Evolutionary conservation across 1,139 yeast species (phyloP).

Genomic region (Diutina ranongensis): DNA sequence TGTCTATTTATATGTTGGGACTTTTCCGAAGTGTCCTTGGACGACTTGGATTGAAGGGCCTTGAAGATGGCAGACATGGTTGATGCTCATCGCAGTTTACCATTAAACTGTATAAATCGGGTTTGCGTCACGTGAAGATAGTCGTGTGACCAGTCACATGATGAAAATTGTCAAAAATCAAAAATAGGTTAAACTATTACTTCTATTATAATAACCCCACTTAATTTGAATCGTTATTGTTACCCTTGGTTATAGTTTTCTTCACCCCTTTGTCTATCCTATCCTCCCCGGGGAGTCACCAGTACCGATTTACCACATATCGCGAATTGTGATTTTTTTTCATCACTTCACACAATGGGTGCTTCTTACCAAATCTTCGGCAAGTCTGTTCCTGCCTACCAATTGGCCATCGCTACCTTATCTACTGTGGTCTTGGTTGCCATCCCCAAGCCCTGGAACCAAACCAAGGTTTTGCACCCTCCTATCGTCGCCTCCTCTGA

Average conservation of each 20-base stretch:
- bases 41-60: conserved; percentile 46
- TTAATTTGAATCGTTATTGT: neutral
- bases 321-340: neutral
- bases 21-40: conserved; percentile 34
- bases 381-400: conserved; percentile 62
- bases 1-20: conserved; percentile 60
- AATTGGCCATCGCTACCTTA: conserved; percentile 59
- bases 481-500: conserved; percentile 67
- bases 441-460: conserved; percentile 64
- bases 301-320: too few relatives aligned
- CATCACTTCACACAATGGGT: conserved; percentile 39
- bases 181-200: too few relatives aligned
- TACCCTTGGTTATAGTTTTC: too few relatives aligned
- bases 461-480: conserved; percentile 48
- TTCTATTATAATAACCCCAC: too few relatives aligned
- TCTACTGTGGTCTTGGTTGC: conserved; percentile 47
- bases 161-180: too few relatives aligned
- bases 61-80: conserved; percentile 56
- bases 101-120: neutral
- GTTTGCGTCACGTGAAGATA: conserved; percentile 1
- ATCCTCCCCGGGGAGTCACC: too few relatives aligned
- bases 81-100: neutral
- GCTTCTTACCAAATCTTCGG: conserved; percentile 73
- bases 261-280: too few relatives aligned
- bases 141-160: neutral